phyloP scores from a whole-genome alignment of 106 monocot species.

The Dioscorea dumetorum region DNA sequence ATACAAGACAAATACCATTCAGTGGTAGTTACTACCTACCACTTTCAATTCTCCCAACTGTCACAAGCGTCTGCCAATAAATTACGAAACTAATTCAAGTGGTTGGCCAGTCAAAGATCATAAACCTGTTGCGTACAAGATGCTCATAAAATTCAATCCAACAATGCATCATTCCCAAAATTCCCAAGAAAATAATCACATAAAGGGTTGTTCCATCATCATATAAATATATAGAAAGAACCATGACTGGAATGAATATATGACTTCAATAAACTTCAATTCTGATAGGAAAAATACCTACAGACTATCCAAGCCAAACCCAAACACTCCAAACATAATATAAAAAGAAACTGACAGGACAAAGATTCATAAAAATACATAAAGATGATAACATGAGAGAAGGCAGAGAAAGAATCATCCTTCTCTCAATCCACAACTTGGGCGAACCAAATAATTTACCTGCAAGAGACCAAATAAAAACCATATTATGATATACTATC shows the following conservation, averaged over 20 bases:
- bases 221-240: background rate
- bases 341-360: background rate
- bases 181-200: too few species aligned
- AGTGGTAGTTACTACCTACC: background rate
- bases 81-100: background rate
- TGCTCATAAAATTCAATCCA: background rate
- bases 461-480: slow-evolving; percentile 1
- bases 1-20: background rate
- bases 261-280: background rate
- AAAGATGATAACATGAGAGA: background rate
- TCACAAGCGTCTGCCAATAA: background rate
- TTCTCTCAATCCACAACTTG: background rate
- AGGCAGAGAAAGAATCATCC: background rate
- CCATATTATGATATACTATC: background rate
- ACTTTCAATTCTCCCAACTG: background rate
- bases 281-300: background rate
- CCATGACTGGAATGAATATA: background rate
- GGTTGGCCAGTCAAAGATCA: background rate
- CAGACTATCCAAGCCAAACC: background rate
- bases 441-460: slow-evolving; percentile 2
- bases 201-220: too few species aligned
- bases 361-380: background rate
- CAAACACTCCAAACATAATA: background rate
- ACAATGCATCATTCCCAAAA: background rate
- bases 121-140: too few species aligned